phyloP scores from a whole-genome alignment of 2,329 filamentous ascomycete species.

The Thelonectria rubi region DNA sequence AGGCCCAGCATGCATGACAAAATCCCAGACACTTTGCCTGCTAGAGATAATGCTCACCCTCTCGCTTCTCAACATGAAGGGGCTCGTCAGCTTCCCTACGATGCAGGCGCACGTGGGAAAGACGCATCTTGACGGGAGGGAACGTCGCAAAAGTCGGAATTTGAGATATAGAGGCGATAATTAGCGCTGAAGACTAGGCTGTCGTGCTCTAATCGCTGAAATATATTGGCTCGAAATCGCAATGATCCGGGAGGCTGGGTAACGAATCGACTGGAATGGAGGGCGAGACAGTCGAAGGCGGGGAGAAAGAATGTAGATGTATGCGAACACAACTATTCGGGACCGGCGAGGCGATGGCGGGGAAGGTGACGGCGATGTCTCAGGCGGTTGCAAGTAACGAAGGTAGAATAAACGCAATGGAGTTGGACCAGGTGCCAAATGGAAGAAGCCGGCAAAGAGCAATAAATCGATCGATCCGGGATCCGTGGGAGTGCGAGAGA shows the following conservation, averaged over 20 bases:
- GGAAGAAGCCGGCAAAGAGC: slow-evolving; percentile 18
- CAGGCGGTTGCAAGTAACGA: slow-evolving; percentile 27
- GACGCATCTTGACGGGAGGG: slow-evolving; percentile 42
- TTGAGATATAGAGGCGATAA: neutral
- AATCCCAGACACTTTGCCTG: neutral
- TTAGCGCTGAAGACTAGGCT: neutral
- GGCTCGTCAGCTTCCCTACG: slow-evolving; percentile 28
- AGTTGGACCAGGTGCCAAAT: slow-evolving; percentile 43
- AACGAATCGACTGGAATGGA: slow-evolving; percentile 42
- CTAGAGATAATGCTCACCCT: slow-evolving; percentile 9
- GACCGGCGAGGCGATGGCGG: slow-evolving; percentile 33
- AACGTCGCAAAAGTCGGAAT: neutral
- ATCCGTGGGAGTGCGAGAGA: slow-evolving; percentile 8
- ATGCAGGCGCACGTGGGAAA: slow-evolving; percentile 43
- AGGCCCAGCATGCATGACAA: slow-evolving; percentile 27
- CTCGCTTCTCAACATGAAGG: slow-evolving; percentile 2
- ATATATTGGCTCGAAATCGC: slow-evolving; percentile 32
- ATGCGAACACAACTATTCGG: slow-evolving; percentile 34
- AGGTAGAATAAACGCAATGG: slow-evolving; percentile 23
- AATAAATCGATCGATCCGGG: slow-evolving; percentile 17
- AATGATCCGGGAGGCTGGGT: slow-evolving; percentile 33
- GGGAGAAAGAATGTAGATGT: slow-evolving; percentile 43
- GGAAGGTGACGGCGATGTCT: slow-evolving; percentile 40
- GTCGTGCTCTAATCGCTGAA: slow-evolving; percentile 5
- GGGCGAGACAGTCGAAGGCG: slow-evolving; percentile 35